Percentiles rank a stretch among this genome's conserved stretches.
Evolutionary conservation across 768 basidiomycete genomes (phyloP).

Genomic region (Leccinum rimulosum): DNA sequence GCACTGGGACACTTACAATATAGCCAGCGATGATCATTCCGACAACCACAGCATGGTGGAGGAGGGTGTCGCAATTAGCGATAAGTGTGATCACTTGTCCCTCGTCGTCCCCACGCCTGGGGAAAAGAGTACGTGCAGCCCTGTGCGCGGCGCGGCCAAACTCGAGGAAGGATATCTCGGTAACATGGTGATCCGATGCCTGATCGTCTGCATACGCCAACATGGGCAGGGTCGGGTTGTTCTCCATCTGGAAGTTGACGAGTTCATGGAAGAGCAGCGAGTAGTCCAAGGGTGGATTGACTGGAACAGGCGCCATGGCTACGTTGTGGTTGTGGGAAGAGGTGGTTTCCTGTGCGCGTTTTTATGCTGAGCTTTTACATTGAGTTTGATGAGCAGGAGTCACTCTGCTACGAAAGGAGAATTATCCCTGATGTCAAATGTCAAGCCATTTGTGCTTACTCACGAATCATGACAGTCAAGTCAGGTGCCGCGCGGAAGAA

Average conservation of each 20-base stretch:
- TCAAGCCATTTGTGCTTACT: background rate
- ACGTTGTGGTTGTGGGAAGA: background rate
- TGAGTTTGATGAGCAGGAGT: too few relatives aligned
- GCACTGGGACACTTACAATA: slow-evolving; percentile 29
- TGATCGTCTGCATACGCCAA: slow-evolving; percentile 16
- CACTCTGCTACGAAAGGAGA: too few relatives aligned
- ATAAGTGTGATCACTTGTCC: slow-evolving; percentile 31
- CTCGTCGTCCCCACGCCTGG: slow-evolving; percentile 12
- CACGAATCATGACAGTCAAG: background rate
- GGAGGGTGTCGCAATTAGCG: slow-evolving; percentile 29
- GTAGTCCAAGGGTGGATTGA: slow-evolving; percentile 13
- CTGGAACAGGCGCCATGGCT: slow-evolving; percentile 8
- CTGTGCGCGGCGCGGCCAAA: slow-evolving; percentile 29
- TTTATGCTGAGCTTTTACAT: background rate
- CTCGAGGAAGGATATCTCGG: slow-evolving; percentile 12
- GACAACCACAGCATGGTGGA: background rate
- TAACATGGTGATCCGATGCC: slow-evolving; percentile 5
- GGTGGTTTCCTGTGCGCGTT: background rate
- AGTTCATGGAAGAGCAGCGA: slow-evolving; percentile 18
- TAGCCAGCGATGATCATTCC: slow-evolving; percentile 30
- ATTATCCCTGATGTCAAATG: too few relatives aligned
- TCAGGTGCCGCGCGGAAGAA: background rate
- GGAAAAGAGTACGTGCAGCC: slow-evolving; percentile 23
- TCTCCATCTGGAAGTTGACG: slow-evolving; percentile 16
- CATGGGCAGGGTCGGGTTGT: slow-evolving; percentile 12